These are phyloP conservation scores for Dacryopinax primogenitus DNA, from an alignment of 768 basidiomycete species.

Conservation along the genomic window DNA sequence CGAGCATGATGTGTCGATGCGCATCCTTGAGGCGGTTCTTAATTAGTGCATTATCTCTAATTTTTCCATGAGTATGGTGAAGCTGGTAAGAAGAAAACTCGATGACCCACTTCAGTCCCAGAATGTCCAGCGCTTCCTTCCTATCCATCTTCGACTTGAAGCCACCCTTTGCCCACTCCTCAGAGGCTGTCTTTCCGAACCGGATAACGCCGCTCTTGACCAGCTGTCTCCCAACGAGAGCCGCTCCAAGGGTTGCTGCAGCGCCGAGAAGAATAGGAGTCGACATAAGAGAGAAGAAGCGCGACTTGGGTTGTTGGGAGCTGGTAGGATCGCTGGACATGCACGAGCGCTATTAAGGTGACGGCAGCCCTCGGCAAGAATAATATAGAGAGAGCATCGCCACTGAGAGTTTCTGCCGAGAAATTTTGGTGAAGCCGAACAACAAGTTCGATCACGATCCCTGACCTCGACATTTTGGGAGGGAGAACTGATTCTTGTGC, in stretches of 20 bases:
- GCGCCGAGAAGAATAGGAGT: slow-evolving; percentile 67
- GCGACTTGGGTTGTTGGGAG: not conserved
- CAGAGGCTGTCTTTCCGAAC: slow-evolving; percentile 47
- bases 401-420: not conserved
- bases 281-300: slow-evolving; percentile 39
- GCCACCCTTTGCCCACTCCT: slow-evolving; percentile 85
- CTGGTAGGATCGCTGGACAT: not conserved
- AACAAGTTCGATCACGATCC: not conserved
- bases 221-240: slow-evolving; percentile 57
- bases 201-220: slow-evolving; percentile 46
- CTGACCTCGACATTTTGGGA: not conserved
- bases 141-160: slow-evolving; percentile 95
- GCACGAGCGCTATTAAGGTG: not conserved
- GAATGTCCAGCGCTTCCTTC: slow-evolving; percentile 78
- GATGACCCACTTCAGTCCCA: slow-evolving; percentile 77
- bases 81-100: not conserved
- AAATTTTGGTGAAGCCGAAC: not conserved
- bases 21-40: slow-evolving; percentile 80
- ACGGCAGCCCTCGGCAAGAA: not conserved
- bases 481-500: too few species aligned
- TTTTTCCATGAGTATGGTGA: not conserved
- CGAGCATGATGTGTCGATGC: slow-evolving; percentile 92
- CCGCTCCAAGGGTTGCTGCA: slow-evolving; percentile 57
- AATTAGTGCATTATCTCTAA: slow-evolving; percentile 70
- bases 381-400: not conserved